Evolutionary conservation across 768 basidiomycete genomes (phyloP).

Genomic region (Tephrocybe sp.): DNA sequence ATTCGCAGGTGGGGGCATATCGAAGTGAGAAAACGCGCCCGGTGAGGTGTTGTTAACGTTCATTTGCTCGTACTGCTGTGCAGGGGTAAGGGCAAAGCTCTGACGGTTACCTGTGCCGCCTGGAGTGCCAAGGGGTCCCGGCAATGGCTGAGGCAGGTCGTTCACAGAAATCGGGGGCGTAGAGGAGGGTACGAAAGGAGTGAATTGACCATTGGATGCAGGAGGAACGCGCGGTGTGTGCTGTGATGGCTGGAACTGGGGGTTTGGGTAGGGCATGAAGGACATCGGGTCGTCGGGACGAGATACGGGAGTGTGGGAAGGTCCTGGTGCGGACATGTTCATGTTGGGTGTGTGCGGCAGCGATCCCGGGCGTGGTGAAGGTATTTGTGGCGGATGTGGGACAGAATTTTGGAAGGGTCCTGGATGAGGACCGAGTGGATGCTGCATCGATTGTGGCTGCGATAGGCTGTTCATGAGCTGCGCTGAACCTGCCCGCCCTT

Average conservation of each 20-base stretch:
- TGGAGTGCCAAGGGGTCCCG: conserved; percentile 32
- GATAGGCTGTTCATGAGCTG: conserved; percentile 47
- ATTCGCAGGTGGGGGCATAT: conserved; percentile 30
- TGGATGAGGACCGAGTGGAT: conserved; percentile 31
- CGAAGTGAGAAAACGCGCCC: conserved; percentile 34
- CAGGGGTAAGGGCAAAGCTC: conserved; percentile 55
- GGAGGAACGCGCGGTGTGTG: conserved; percentile 31
- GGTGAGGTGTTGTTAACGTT: conserved; percentile 20
- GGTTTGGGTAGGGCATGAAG: conserved; percentile 40
- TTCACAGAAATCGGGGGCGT: conserved; percentile 48
- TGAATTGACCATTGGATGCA: conserved; percentile 29
- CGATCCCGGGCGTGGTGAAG: conserved; percentile 39
- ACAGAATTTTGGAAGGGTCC: conserved; percentile 36
- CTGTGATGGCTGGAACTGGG: conserved; percentile 29
- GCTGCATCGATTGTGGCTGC: conserved; percentile 33
- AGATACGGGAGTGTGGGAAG: conserved; percentile 38
- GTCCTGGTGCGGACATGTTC: conserved; percentile 33
- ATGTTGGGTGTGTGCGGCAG: conserved; percentile 40
- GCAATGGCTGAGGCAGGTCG: conserved; percentile 44
- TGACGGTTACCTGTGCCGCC: conserved; percentile 39
- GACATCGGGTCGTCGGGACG: conserved; percentile 43
- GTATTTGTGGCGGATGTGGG: conserved; percentile 35
- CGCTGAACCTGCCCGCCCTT: conserved; percentile 41
- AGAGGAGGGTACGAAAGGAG: conserved; percentile 42
- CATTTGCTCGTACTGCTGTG: conserved; percentile 63